Evolutionary conservation across 495 filamentous ascomycete genomes (phyloP), one percentile per base, ranked within the genome.

Genomic region (Jackrogersella multiformis): DNA sequence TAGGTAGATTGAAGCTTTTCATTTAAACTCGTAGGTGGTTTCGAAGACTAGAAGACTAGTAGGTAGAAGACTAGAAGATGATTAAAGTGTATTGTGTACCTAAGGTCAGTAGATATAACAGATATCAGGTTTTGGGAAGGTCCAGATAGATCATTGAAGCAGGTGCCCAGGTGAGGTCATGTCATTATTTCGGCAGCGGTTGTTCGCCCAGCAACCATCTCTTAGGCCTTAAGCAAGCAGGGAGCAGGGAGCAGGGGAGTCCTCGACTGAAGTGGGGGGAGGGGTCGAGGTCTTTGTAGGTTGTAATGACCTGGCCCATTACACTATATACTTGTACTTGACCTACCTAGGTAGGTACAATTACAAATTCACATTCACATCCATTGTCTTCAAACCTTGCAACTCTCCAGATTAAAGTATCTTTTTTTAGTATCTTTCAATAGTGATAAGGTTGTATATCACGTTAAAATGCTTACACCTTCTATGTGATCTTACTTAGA

Each of bases 121-220:
- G 51, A 69, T 59, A 60, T 23, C 26, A 44, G 45, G 52, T 57
- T 51, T 42, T 42, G 12, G 38, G 48, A 36, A 61, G 13, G 24
- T 35, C 28, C 24, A 42, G 23, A 42, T 30, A 15, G 15, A 1
- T 38, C 7, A 15, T 36, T 30, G n/a, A n/a, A n/a, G n/a, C n/a
- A n/a, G n/a, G n/a, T n/a, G n/a, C n/a, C n/a, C 7, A 56, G 32
- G 62, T 46, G 13, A 64, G 13, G 66, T 69, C 56, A 64, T 69
- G 66, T 69, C 66, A 39, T 16, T 56, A 42, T 61, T 64, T 66
- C 57, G 66, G 5, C 39, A 61, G 46, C 56, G 42, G 46, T 53
- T 74, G 69, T 72, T 74, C 69, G 72, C 72, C 69, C 65, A 67
- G 72, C 72, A 74, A 74, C 72, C 46, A 42, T 18, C 44, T 12